Evolutionary conservation across 1,284 basidiomycete species (phyloP).

Genomic region (Tylopilus sp.): DNA sequence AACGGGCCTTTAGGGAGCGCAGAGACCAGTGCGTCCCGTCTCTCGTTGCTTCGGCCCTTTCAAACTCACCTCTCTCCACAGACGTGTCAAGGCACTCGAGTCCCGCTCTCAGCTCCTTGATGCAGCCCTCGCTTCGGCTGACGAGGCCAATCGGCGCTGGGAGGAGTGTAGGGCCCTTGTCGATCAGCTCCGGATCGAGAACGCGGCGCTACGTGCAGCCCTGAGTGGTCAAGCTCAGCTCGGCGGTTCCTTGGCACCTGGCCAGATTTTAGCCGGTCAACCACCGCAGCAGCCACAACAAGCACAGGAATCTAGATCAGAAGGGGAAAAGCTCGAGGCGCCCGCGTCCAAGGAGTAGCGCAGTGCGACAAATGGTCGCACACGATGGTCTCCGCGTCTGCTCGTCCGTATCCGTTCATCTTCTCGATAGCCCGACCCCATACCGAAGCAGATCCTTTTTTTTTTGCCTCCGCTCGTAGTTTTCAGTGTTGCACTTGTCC

Average conservation of each 20-base stretch:
- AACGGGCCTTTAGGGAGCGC: constrained; percentile 79
- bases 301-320: constrained; percentile 24
- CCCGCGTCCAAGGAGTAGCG: constrained; percentile 24
- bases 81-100: constrained; percentile 80
- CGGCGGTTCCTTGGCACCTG: constrained; percentile 21
- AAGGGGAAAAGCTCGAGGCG: constrained; percentile 31
- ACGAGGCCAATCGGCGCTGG: constrained; percentile 81
- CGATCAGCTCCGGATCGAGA: constrained; percentile 78
- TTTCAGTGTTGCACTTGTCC: neutral
- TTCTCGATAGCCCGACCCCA: constrained; percentile 10
- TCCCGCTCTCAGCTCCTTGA: constrained; percentile 77
- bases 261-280: constrained; percentile 27
- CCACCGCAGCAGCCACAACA: constrained; percentile 23
- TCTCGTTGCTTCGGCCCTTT: constrained; percentile 1
- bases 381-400: neutral
- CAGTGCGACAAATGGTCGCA: neutral
- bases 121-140: constrained; percentile 74
- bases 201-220: constrained; percentile 56
- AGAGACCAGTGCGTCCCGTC: constrained; percentile 66
- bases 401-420: constrained; percentile 3
- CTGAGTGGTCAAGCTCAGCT: constrained; percentile 41
- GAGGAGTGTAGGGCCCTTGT: constrained; percentile 79
- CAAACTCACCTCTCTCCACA: constrained; percentile 31
- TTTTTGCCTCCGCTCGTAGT: constrained; percentile 4
- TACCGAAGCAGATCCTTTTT: constrained; percentile 19